A percentile compares a stretch with the other conserved stretches of the same genome.
phyloP scores from a whole-genome alignment of 495 filamentous ascomycete genomes.

The Penicillium canescens region DNA sequence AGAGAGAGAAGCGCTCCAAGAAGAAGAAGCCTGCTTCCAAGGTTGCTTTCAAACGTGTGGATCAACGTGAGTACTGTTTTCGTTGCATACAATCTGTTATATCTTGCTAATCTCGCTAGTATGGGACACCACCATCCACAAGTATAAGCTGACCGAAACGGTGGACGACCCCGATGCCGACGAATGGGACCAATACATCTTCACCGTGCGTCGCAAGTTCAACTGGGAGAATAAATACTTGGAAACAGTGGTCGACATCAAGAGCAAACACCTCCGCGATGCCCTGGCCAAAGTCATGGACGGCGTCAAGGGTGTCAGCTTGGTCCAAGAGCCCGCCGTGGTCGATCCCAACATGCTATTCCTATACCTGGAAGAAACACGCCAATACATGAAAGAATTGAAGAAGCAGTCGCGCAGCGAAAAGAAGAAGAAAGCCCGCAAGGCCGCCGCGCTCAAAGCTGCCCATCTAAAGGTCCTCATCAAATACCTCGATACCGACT shows the following conservation, averaged over 20 bases:
- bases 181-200: conserved; percentile 83
- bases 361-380: conserved; percentile 79
- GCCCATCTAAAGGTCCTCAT: conserved; percentile 76
- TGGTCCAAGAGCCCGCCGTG: conserved; percentile 77
- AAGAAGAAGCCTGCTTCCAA: conserved; percentile 59
- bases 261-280: conserved; percentile 76
- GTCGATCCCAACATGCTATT: conserved; percentile 89
- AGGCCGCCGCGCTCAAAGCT: conserved; percentile 51
- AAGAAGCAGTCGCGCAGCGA: conserved; percentile 60
- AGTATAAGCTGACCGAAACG: conserved; percentile 81
- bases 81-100: neutral
- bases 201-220: conserved; percentile 83
- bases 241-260: conserved; percentile 80
- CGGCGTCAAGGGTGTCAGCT: conserved; percentile 75
- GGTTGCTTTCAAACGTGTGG: conserved; percentile 82
- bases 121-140: conserved; percentile 77
- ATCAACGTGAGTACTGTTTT: conserved; percentile 56
- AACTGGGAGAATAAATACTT: conserved; percentile 86
- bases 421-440: conserved; percentile 67
- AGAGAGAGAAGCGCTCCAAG: conserved; percentile 25
- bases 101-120: conserved; percentile 34
- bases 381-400: conserved; percentile 63
- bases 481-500: conserved; percentile 82
- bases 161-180: conserved; percentile 68
- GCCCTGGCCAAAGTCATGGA: conserved; percentile 75